Percentiles rank a stretch among this genome's conserved stretches.
phyloP scores from a whole-genome alignment of 202 grass and related monocot species.

The Setaria italica region DNA sequence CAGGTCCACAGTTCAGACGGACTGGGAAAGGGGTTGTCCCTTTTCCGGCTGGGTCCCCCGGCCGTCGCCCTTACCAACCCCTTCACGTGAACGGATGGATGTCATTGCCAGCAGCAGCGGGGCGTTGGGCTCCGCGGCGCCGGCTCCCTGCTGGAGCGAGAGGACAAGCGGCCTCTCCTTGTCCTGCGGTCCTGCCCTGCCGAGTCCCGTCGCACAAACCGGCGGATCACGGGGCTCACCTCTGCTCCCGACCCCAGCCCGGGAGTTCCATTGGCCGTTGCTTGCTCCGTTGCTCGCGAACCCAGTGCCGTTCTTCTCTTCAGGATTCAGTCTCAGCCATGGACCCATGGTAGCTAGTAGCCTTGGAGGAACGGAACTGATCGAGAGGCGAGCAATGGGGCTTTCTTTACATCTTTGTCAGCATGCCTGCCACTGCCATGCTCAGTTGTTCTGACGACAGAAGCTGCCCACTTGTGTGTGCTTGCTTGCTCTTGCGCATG shows the following conservation, averaged over 20 bases:
- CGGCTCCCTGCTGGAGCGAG: not conserved
- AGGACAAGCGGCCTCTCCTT: not conserved
- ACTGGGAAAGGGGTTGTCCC: not conserved
- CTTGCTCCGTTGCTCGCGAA: not conserved
- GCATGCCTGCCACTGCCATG: not conserved
- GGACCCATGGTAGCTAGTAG: not conserved
- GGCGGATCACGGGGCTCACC: not conserved
- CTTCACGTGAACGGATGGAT: constrained; percentile 46
- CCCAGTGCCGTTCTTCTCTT: not conserved
- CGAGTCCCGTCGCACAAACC: not conserved
- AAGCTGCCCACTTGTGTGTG: not conserved
- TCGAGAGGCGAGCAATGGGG: not conserved
- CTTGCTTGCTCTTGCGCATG: not conserved
- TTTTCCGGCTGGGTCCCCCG: constrained; percentile 16
- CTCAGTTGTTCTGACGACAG: constrained; percentile 15
- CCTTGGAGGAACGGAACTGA: not conserved
- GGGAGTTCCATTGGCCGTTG: not conserved
- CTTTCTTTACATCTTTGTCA: not conserved
- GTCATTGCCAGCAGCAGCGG: not conserved
- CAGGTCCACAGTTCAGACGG: constrained; percentile 42
- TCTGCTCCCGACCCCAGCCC: not conserved
- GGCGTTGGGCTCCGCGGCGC: constrained; percentile 27
- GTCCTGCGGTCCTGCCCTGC: not conserved
- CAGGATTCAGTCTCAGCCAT: not conserved
- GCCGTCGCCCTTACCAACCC: constrained; percentile 29